phyloP scores from a whole-genome alignment of 345 rosid species.

The Syzygium aromaticum region DNA sequence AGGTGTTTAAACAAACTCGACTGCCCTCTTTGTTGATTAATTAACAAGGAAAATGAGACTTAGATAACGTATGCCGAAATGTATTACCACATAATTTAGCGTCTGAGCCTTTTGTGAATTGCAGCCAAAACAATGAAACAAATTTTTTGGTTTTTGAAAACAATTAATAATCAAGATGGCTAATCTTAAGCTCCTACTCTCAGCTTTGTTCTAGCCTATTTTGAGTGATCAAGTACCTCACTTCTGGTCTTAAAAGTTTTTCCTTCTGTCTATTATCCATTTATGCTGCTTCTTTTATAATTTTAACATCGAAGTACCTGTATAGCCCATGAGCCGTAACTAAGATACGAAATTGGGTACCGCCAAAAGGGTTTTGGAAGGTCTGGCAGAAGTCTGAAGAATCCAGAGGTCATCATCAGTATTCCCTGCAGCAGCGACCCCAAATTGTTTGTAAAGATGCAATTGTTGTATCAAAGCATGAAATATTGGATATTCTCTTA shows the following conservation, averaged over 20 bases:
- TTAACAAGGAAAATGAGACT: not conserved
- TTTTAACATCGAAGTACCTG: constrained; percentile 3
- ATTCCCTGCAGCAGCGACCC: constrained; percentile 9
- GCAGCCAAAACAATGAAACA: not conserved
- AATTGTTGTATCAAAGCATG: not conserved
- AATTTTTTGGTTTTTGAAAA: not conserved
- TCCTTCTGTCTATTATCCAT: not conserved
- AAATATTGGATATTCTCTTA: not conserved
- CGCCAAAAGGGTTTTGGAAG: constrained; percentile 18
- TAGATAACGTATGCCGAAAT: not conserved
- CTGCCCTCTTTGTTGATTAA: not conserved
- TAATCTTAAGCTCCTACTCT: not conserved
- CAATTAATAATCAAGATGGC: not conserved
- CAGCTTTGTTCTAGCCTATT: not conserved
- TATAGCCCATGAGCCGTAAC: constrained; percentile 17
- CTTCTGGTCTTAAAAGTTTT: not conserved
- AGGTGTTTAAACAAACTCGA: not conserved
- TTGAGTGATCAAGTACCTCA: not conserved
- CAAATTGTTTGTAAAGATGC: not conserved
- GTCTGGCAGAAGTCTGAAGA: constrained; percentile 12
- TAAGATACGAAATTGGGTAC: constrained; percentile 13
- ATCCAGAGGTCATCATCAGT: constrained; percentile 18
- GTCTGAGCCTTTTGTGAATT: not conserved
- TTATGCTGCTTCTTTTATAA: not conserved
- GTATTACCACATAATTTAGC: not conserved